Evolutionary conservation across 108 stramenopile genomes (phyloP).

Genomic region (Cyclotella sp.): DNA sequence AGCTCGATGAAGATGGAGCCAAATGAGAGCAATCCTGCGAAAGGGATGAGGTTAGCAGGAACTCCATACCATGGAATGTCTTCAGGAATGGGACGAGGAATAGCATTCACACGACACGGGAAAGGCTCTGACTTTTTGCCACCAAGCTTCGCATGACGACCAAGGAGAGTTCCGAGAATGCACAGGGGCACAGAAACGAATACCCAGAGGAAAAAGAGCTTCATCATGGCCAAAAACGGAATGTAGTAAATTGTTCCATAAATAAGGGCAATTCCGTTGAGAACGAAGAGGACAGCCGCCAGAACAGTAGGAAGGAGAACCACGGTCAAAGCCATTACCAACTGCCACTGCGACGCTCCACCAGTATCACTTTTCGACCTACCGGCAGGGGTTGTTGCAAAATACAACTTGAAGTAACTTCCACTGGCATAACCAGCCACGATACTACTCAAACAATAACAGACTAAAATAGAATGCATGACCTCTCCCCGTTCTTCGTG

Average conservation of each 20-base stretch:
- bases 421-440: constrained; percentile 93
- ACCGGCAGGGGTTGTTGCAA: constrained; percentile 70
- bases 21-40: constrained; percentile 94
- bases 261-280: constrained; percentile 84
- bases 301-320: constrained; percentile 86
- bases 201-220: constrained; percentile 93
- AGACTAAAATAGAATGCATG: constrained; percentile 85
- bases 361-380: constrained; percentile 48
- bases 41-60: constrained; percentile 85
- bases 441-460: constrained; percentile 89
- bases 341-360: constrained; percentile 71
- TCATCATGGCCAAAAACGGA: constrained; percentile 88
- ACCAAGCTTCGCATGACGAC: constrained; percentile 85
- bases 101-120: constrained; percentile 97
- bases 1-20: constrained; percentile 98
- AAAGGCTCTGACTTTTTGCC: constrained; percentile 64
- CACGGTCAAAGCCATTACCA: constrained; percentile 93
- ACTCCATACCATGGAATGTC: constrained; percentile 93
- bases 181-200: constrained; percentile 95
- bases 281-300: constrained; percentile 62
- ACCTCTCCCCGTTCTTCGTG: constrained; percentile 97
- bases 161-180: constrained; percentile 92
- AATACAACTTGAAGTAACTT: constrained; percentile 92
- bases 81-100: constrained; percentile 95
- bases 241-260: constrained; percentile 94